Evolutionary conservation across 768 basidiomycete genomes (phyloP).

Genomic region (Pleurotus cornucopiae): DNA sequence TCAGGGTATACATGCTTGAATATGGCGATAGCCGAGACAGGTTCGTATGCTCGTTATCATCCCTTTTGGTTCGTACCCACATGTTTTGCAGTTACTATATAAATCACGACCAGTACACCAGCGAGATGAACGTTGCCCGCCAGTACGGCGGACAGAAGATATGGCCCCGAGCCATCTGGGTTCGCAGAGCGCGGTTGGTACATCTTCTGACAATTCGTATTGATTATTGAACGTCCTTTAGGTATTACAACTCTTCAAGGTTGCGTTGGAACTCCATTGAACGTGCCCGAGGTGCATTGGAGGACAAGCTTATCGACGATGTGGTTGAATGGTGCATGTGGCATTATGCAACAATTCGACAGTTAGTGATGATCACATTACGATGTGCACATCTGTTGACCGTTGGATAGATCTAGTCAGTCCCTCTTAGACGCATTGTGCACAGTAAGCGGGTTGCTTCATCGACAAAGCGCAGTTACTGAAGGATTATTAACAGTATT

Average conservation of each 20-base stretch:
- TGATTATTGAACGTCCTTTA: slow-evolving; percentile 18
- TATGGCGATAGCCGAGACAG: slow-evolving; percentile 70
- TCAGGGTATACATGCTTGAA: slow-evolving; percentile 69
- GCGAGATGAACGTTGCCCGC: slow-evolving; percentile 63
- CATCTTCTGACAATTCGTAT: background rate
- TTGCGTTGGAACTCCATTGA: slow-evolving; percentile 75
- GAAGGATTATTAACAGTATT: slow-evolving; percentile 35
- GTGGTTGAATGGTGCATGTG: slow-evolving; percentile 73
- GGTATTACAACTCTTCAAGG: slow-evolving; percentile 63
- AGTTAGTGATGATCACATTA: slow-evolving; percentile 25
- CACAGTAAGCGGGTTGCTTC: slow-evolving; percentile 28
- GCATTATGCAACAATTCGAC: slow-evolving; percentile 59
- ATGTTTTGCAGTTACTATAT: slow-evolving; percentile 41
- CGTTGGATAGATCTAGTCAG: slow-evolving; percentile 34
- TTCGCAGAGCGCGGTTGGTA: slow-evolving; percentile 59
- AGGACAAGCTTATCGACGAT: slow-evolving; percentile 67
- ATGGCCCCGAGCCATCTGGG: slow-evolving; percentile 72
- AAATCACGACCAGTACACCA: slow-evolving; percentile 52
- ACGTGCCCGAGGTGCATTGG: slow-evolving; percentile 51
- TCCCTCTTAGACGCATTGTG: slow-evolving; percentile 47
- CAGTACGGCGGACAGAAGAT: slow-evolving; percentile 67
- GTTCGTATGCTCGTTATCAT: slow-evolving; percentile 14
- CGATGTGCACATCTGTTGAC: background rate
- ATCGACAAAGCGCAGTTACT: background rate
- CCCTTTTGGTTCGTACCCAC: background rate